phyloP scores from a whole-genome alignment of 306 rosid genomes.

The Gynostemma pentaphyllum region DNA sequence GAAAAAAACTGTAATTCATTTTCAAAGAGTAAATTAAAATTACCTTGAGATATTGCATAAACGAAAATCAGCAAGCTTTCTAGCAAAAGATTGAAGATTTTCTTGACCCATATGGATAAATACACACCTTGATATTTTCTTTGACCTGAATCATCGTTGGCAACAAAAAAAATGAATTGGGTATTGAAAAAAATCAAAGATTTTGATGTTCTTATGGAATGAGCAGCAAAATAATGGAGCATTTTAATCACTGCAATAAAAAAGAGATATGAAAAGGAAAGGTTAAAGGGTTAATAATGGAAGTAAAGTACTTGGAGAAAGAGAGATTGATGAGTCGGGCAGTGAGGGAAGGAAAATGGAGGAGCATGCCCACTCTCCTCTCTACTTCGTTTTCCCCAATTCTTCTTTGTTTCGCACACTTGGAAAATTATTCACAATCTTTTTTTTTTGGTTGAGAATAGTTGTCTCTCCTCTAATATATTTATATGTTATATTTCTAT shows the following conservation, averaged over 20 bases:
- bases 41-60: conserved; percentile 62
- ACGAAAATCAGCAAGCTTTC: conserved; percentile 48
- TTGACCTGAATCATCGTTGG: conserved; percentile 15
- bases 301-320: conserved; percentile 7
- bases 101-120: conserved; percentile 28
- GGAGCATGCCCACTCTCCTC: conserved; percentile 10
- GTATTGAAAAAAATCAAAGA: neutral
- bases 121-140: conserved; percentile 19
- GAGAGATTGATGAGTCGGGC: neutral
- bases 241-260: neutral
- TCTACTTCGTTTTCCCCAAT: no score
- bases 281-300: neutral
- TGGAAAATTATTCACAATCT: no score
- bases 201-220: neutral
- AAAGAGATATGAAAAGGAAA: neutral
- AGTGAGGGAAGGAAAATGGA: conserved; percentile 8
- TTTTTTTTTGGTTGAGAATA: no score
- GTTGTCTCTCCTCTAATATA: no score
- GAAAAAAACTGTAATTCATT: neutral
- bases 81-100: conserved; percentile 19
- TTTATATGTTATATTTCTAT: no score
- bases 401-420: no score
- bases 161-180: neutral
- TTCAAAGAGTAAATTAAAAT: no score
- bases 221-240: neutral